phyloP scores from a whole-genome alignment of 306 rosid species.

The Medicago ruthenica region DNA sequence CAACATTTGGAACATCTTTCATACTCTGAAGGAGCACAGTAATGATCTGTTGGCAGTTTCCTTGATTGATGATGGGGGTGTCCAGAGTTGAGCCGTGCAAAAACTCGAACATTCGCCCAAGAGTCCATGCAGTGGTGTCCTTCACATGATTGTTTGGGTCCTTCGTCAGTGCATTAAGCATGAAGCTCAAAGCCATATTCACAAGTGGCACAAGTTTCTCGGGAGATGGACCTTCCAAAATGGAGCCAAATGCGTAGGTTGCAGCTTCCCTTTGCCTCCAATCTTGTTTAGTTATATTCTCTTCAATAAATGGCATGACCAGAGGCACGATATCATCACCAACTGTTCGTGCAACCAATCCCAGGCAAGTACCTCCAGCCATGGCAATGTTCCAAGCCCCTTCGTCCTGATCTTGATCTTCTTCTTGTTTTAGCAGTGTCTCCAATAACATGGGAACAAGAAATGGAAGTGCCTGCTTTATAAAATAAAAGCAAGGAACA shows the following conservation, averaged over 20 bases:
- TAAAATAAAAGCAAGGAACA: conserved; percentile 82
- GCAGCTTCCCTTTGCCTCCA: conserved; percentile 99
- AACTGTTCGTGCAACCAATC: conserved; percentile 90
- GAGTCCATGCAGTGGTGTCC: conserved; percentile 99
- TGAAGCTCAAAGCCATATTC: conserved; percentile 74
- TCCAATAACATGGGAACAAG: conserved; percentile 88
- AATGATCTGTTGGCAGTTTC: conserved; percentile 80
- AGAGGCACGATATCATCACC: conserved; percentile 90
- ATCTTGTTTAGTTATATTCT: conserved; percentile 82
- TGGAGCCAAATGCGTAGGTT: conserved; percentile 94
- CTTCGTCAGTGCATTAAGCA: conserved; percentile 78
- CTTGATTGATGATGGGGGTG: conserved; percentile 76
- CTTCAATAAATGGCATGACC: conserved; percentile 94
- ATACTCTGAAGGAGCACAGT: conserved; percentile 85
- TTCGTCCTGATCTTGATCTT: conserved; percentile 97
- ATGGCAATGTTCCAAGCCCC: conserved; percentile 99
- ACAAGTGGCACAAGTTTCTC: conserved; percentile 85
- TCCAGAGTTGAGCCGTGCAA: conserved; percentile 87
- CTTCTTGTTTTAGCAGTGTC: conserved; percentile 88
- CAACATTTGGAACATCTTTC: conserved; percentile 94
- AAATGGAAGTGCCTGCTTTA: conserved; percentile 87
- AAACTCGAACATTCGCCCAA: conserved; percentile 93
- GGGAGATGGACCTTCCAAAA: conserved; percentile 93
- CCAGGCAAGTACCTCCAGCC: conserved; percentile 99
- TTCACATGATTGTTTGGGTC: conserved; percentile 91